A percentile compares a stretch with the other conserved stretches of the same genome.
Evolutionary conservation across 805 yeast genomes (phyloP).

Genomic region (Nakazawaea peltata): DNA sequence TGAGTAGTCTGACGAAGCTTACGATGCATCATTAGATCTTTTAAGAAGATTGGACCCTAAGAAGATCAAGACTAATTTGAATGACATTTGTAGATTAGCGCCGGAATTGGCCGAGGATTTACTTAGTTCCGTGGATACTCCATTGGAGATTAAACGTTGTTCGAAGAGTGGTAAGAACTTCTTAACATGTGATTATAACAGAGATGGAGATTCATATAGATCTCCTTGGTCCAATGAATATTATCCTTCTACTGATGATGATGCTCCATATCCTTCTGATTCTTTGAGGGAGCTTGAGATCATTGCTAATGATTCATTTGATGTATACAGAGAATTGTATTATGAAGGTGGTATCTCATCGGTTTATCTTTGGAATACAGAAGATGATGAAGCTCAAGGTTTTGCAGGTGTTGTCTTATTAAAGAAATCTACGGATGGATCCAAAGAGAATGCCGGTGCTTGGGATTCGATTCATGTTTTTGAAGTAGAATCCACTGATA

Average conservation of each 20-base stretch:
- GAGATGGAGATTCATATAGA: conserved; percentile 89
- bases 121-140: conserved; percentile 80
- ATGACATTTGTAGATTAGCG: conserved; percentile 41
- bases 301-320: conserved; percentile 84
- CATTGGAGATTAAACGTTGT: conserved; percentile 51
- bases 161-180: conserved; percentile 52
- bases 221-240: conserved; percentile 87
- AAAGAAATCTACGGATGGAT: conserved; percentile 51
- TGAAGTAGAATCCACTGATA: conserved; percentile 47
- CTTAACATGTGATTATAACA: conserved; percentile 86
- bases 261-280: conserved; percentile 69
- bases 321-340: conserved; percentile 85
- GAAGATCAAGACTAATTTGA: conserved; percentile 35
- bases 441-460: conserved; percentile 33
- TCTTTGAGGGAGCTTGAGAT: conserved; percentile 66
- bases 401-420: conserved; percentile 90
- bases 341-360: conserved; percentile 92
- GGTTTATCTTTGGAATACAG: conserved; percentile 87
- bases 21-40: conserved; percentile 74
- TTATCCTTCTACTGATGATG: conserved; percentile 49
- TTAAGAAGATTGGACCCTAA: conserved; percentile 71
- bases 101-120: conserved; percentile 82
- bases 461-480: conserved; percentile 97
- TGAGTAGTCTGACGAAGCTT: conserved; percentile 35
- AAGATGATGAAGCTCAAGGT: conserved; percentile 48